phyloP scores from a whole-genome alignment of 1,284 basidiomycete species.

The Pulveroboletus sp. region DNA sequence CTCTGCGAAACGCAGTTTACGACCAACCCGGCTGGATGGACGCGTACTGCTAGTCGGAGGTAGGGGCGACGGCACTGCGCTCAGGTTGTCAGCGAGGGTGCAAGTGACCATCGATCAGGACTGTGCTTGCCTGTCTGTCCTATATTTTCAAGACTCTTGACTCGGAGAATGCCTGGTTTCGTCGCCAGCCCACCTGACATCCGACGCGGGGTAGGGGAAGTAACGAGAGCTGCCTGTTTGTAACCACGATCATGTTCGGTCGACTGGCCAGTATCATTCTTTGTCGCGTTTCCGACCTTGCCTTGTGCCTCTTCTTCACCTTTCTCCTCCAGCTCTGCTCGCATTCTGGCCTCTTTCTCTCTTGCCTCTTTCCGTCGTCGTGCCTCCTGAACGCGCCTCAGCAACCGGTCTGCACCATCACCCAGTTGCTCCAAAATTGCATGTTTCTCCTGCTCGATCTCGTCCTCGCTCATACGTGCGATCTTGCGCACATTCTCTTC shows the following conservation, averaged over 20 bases:
- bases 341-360: neutral
- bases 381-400: slow-evolving; percentile 47
- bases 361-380: slow-evolving; percentile 31
- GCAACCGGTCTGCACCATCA: slow-evolving; percentile 45
- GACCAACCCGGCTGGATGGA: slow-evolving; percentile 44
- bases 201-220: slow-evolving; percentile 20
- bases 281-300: neutral
- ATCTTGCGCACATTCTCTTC: slow-evolving; percentile 47
- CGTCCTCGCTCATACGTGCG: slow-evolving; percentile 45
- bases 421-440: slow-evolving; percentile 60
- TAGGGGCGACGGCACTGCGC: slow-evolving; percentile 27
- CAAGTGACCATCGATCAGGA: neutral
- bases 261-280: neutral
- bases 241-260: neutral
- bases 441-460: slow-evolving; percentile 46
- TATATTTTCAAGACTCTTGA: slow-evolving; percentile 36
- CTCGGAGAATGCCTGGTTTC: slow-evolving; percentile 32
- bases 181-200: slow-evolving; percentile 15
- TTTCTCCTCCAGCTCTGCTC: neutral
- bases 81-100: slow-evolving; percentile 3
- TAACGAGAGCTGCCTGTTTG: neutral
- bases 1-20: slow-evolving; percentile 56
- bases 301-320: neutral
- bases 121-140: slow-evolving; percentile 18
- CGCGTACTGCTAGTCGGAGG: slow-evolving; percentile 38